Percentiles rank a stretch among this genome's conserved stretches.
These are phyloP conservation scores for Penicillium decumbens DNA, from an alignment of 2,329 filamentous ascomycete species.

Conservation along the genomic window DNA sequence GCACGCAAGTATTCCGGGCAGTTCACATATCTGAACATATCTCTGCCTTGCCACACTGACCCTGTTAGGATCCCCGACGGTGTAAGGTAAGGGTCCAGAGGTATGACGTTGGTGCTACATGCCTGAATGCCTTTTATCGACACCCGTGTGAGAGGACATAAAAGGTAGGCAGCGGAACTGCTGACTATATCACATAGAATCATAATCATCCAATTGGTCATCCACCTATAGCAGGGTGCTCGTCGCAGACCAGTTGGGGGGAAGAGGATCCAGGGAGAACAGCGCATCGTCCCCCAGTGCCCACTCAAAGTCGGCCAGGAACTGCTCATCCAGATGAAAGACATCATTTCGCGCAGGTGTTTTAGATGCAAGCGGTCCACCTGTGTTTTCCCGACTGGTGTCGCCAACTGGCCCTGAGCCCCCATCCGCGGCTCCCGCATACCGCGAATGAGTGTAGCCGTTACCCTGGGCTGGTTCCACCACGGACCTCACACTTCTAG, in stretches of 20 bases:
- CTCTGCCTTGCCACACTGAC: background rate
- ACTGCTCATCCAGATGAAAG: conserved; percentile 34
- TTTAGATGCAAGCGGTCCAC: background rate
- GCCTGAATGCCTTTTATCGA: background rate
- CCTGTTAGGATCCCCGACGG: background rate
- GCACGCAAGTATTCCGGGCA: background rate
- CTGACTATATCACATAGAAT: background rate
- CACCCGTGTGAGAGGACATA: background rate
- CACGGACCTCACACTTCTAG: conserved; percentile 13
- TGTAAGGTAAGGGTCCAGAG: background rate
- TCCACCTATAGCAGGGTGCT: conserved; percentile 13
- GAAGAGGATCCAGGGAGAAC: conserved; percentile 25
- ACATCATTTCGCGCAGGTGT: conserved; percentile 17
- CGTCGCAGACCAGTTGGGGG: conserved; percentile 18
- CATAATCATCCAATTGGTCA: background rate
- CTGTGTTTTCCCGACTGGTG: conserved; percentile 4
- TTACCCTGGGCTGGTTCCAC: conserved; percentile 18
- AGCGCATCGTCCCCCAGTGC: conserved; percentile 31
- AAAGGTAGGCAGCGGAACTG: background rate
- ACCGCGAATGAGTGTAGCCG: conserved; percentile 6
- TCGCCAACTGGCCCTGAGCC: conserved; percentile 4
- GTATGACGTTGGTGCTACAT: background rate
- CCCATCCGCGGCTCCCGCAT: conserved; percentile 4
- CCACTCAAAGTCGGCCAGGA: conserved; percentile 40
- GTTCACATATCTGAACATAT: background rate